phyloP scores from a whole-genome alignment of 164 flowering plant genomes.

The Stephania cephalantha region DNA sequence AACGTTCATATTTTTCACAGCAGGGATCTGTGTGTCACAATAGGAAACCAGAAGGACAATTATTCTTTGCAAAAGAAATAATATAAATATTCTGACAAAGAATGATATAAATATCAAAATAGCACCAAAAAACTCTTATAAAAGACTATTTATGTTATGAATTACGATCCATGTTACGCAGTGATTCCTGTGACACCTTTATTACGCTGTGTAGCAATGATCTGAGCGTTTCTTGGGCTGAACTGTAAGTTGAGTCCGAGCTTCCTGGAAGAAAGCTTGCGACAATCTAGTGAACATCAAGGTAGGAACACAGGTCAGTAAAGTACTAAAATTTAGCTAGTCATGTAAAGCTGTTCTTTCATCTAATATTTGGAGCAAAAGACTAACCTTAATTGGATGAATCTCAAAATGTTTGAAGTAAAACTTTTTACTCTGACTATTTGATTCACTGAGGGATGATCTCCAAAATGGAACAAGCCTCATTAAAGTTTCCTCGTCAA shows the following conservation, averaged over 20 bases:
- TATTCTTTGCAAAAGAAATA: neutral
- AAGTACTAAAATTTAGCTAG: slow-evolving; percentile 1
- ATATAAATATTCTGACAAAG: neutral
- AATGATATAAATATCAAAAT: neutral
- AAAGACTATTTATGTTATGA: slow-evolving; percentile 2
- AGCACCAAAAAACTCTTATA: neutral
- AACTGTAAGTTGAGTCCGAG: slow-evolving; percentile 63
- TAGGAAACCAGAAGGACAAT: slow-evolving; percentile 4
- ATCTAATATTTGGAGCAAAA: slow-evolving; percentile 3
- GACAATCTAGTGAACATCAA: slow-evolving; percentile 40
- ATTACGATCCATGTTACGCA: slow-evolving; percentile 4
- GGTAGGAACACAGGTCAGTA: slow-evolving; percentile 13
- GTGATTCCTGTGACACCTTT: slow-evolving; percentile 43
- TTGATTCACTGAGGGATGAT: slow-evolving; percentile 64
- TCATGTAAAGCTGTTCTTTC: slow-evolving; percentile 1
- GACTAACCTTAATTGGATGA: slow-evolving; percentile 83
- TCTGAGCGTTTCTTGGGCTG: slow-evolving; percentile 82
- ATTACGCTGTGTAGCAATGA: slow-evolving; percentile 87
- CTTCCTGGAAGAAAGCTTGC: slow-evolving; percentile 88
- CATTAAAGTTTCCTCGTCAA: slow-evolving; percentile 95
- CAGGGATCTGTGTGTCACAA: slow-evolving; percentile 55
- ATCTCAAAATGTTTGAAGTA: slow-evolving; percentile 96
- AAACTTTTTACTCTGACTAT: slow-evolving; percentile 50
- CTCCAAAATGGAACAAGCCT: slow-evolving; percentile 89
- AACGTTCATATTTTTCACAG: slow-evolving; percentile 61